Evolutionary conservation across 2,329 filamentous ascomycete species (phyloP), one percentile per base, ranked within the genome.

Genomic region (Pleoardoris graminearum): DNA sequence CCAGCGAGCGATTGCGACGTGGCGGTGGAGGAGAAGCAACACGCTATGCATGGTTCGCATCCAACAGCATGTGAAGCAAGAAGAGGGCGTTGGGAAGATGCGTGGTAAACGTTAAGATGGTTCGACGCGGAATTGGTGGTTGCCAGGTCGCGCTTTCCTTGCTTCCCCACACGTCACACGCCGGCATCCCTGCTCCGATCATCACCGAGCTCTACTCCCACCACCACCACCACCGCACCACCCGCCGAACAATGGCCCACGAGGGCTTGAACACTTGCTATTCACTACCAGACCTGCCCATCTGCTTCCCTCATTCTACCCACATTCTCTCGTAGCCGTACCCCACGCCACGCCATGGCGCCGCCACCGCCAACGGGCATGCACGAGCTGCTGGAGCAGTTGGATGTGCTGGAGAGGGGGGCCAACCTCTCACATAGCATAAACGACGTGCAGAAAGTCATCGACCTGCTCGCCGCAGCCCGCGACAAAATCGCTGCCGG

Each of bases 401-500:
- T 94, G 61, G 82, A 85, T 60, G 84, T 85, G 65, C 84, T 95
- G 54, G 83, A 84, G 65, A 85, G 82, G 68, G 85, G 83, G 58
- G 84, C 86, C 27, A 87, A 86, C 67, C 82, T 92, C 38, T 82
- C 82, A 3, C 83, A 87, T 50, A 87, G 86, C 33, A 85, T 96
- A 52, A 77, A 85, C 29, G 87, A 95, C 80, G 88, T 96, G 16
- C 91, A 97, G 70, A 83, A 84, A 54, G 88, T 92, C 33, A 91
- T 99, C 61, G 84, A 91, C 57, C 75, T 90, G 51, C 84, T 99
- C 23, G 82, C 85, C 58, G 80, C 81, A 42, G 90, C 92, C 33
- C 83, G 91, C 50, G 85, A 90, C 57, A 80, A 84, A 59, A 87
- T 97, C 54, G 86, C 86, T 58, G 77, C 81, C 62, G 86, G 91